Conservation (phyloP, 2,329 filamentous ascomycete genomes). For the Fusarium lateritium region DNA sequence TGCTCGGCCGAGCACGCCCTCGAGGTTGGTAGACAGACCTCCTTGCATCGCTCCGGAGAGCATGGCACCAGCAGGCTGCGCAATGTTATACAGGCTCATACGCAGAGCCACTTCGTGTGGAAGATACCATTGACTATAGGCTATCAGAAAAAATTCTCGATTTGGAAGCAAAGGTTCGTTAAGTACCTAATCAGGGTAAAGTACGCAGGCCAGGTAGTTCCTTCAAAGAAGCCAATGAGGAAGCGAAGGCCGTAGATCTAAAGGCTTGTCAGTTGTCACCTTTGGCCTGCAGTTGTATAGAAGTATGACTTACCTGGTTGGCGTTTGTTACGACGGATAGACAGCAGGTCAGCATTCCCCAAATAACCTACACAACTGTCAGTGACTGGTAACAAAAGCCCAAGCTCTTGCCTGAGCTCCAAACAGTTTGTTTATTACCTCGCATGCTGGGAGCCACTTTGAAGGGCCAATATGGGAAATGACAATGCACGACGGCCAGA, state of each 20-base stretch:
- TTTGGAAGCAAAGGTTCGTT: neutral
- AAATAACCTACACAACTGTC: neutral
- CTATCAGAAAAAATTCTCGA: neutral
- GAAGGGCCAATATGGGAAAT: slow-evolving; percentile 28
- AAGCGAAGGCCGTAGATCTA: slow-evolving; percentile 23
- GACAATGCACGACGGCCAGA: slow-evolving; percentile 22
- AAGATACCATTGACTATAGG: neutral
- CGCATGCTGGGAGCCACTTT: slow-evolving; percentile 18
- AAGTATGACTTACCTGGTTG: neutral
- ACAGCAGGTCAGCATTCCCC: neutral
- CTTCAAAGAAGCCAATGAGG: slow-evolving; percentile 25
- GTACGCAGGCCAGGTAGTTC: slow-evolving; percentile 28
- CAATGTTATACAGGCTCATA: slow-evolving; percentile 27
- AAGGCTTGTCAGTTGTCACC: neutral
- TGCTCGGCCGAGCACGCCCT: slow-evolving; percentile 15
- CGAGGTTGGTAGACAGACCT: slow-evolving; percentile 16
- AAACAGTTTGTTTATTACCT: neutral
- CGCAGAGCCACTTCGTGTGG: neutral
- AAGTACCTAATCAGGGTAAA: slow-evolving; percentile 29
- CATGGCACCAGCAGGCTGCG: slow-evolving; percentile 27
- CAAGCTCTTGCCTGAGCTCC: too few species aligned
- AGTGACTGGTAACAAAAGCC: neutral
- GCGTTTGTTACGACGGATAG: neutral
- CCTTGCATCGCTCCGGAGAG: slow-evolving; percentile 28
- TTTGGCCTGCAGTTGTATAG: neutral